These are phyloP conservation scores for Pseudogymnoascus sp. DNA, from an alignment of 2,329 filamentous ascomycete genomes.

Conservation along the genomic window DNA sequence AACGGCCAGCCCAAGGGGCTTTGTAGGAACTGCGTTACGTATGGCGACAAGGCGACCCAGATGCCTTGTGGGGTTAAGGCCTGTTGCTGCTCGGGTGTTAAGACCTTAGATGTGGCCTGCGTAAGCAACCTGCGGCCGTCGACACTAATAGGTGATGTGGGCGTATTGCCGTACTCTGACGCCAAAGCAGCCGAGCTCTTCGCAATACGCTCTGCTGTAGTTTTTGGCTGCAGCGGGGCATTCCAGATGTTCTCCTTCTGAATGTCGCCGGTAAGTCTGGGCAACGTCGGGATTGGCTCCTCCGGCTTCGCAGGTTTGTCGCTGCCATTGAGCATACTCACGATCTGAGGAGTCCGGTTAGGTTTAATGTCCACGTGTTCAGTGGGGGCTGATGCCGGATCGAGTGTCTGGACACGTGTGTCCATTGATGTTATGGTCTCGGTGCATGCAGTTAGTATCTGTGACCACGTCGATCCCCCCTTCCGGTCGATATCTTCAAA, in stretches of 20 bases:
- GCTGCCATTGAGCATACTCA: constrained; percentile 11
- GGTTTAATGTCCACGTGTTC: constrained; percentile 39
- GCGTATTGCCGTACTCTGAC: constrained; percentile 16
- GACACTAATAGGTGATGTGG: constrained; percentile 20
- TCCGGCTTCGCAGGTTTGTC: constrained; percentile 20
- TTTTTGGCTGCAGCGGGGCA: constrained; percentile 13
- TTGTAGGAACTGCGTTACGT: constrained; percentile 29
- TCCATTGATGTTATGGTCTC: constrained; percentile 60
- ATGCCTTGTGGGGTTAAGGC: constrained; percentile 42
- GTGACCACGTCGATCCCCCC: constrained; percentile 72
- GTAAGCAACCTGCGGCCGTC: constrained; percentile 35
- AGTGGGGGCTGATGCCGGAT: constrained; percentile 23
- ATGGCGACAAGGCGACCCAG: constrained; percentile 28
- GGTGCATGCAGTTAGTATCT: constrained; percentile 63
- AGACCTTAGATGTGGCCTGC: constrained; percentile 26
- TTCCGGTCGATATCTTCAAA: constrained; percentile 81
- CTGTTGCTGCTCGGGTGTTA: constrained; percentile 43
- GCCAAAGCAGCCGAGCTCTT: constrained; percentile 21
- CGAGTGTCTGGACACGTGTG: constrained; percentile 43
- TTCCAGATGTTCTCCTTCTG: constrained; percentile 23
- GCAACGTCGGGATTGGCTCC: constrained; percentile 16
- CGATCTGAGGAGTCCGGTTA: constrained; percentile 27
- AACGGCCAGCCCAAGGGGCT: constrained; percentile 58
- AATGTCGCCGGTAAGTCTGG: constrained; percentile 20
- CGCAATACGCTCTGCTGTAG: constrained; percentile 14